Base-by-base conservation (phyloP, 148 eudicot species). In the Dysphania ambrosioides region DNA sequence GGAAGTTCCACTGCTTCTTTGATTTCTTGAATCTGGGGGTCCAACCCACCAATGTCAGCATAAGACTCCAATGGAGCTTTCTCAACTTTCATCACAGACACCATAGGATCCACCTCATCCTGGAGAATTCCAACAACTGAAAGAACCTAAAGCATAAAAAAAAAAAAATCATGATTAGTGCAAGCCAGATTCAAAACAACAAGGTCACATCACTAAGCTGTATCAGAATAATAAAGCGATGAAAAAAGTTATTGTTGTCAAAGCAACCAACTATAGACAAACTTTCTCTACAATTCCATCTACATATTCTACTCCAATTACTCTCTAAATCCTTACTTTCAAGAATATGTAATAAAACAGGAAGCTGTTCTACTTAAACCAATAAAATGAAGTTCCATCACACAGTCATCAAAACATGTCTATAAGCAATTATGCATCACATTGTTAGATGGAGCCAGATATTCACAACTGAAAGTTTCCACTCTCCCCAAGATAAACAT, bases 101-200 rank as follows among this genome's bases (percentile, higher is more conserved):
- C 98, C 98, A 93, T 93, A 2, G 98, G 98, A 74, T 93, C 98
- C 29, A 89, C 98, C 63, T 93, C 98, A 72, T 93, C 96, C 81
- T 93, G 98, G 64, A 93, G 96, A 59, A 93, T 47, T 47, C 53
- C 53, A 77, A 93, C 93, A 74, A 90, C 93, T 79, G 96, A 93
- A 44, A 90, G 98, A 64, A 90, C 93, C 96, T 90, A 82, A 4
- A 47, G 16, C 2, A 71, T 51, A 18, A 27, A 9, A 47, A 47
- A 9, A 47, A 47, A 16, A 4, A 13, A 1, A 1, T 16, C 53
- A 47, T 47, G 16, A 47, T 47, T 2, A 47, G 16, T 6, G 16
- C 53, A 47, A 0, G 18, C 40, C 53, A 47, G 4, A 47, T 47
- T 47, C 21, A 47, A 15, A 47, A 47, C 40, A 36, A 36, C 53